A percentile compares a stretch with the other conserved stretches of the same genome.
Conservation (phyloP, 208 protist genomes). For the Acanthamoeba lenticulata region DNA sequence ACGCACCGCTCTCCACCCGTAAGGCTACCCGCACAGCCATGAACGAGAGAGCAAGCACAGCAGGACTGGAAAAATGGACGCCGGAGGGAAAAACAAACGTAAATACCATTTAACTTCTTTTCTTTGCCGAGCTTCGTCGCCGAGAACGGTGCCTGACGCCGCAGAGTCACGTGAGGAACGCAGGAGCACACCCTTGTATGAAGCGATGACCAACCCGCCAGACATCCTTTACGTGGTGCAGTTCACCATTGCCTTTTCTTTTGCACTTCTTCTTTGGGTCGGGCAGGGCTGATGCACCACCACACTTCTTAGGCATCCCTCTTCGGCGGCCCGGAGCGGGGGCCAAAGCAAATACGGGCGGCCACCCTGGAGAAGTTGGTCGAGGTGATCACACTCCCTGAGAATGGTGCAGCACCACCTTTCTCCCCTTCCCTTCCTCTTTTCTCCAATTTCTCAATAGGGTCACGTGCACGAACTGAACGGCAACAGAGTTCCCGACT, state of each 20-base stretch:
- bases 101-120: not conserved
- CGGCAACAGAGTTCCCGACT: not conserved
- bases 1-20: not conserved
- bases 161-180: too few relatives aligned
- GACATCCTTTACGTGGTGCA: not conserved
- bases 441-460: not conserved
- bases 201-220: not conserved
- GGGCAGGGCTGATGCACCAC: not conserved
- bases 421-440: not conserved
- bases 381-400: not conserved
- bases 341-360: not conserved
- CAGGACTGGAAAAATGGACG: not conserved
- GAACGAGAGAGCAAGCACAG: not conserved
- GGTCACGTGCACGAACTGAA: too few relatives aligned
- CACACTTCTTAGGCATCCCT: not conserved
- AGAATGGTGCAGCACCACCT: not conserved
- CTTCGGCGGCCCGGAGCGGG: not conserved
- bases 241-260: not conserved
- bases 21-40: not conserved
- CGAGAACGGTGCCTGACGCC: too few relatives aligned
- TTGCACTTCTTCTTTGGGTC: not conserved
- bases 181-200: not conserved
- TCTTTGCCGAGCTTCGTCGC: too few relatives aligned
- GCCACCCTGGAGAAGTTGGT: not conserved
- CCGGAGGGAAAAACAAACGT: not conserved